Evolutionary conservation across 345 rosid genomes (phyloP), one percentile per base, ranked within the genome.

Genomic region (Pistacia vera): DNA sequence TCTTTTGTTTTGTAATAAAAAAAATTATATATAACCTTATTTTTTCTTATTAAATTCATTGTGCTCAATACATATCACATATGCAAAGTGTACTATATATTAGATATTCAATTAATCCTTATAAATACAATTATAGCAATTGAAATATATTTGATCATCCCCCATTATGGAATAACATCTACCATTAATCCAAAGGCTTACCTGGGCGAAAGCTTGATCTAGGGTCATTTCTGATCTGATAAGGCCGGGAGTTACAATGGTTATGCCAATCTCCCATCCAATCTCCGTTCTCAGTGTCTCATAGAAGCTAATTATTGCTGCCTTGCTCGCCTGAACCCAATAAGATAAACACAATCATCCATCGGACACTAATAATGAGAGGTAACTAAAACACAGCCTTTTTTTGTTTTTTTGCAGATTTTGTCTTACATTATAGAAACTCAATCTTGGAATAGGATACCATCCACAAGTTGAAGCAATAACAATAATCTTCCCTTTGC

Each of bases 271-370:
- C 6, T 79, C 80, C 1, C 30, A 46, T 38, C 85, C 78, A 4
- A 79, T 17, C 51, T 86, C 86, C 2, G 33, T 36, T 77, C 86
- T 83, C 74, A 86, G 7, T 7, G 81, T 77, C 83, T 83, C 74
- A 5, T 56, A 81, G 59, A 73, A 77, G 75, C 78, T 81, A 49
- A 90, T 44, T 44, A 81, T 14, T 0, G 90, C 92, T 25, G 91
- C 91, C 72, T 91, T 86, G 76, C 85, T 85, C 66, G 90, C 91
- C 90, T 87, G 72, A 12, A 51, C 30, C 8, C 55, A 25, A 2
- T 38, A 64, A 49, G 56, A 13, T 6, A 16, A 33, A 33, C 22
- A 17, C 1, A 5, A 25, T 41, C 17, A 65, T 41, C 20, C 41
- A 18, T 7, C 52, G 18, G 52, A 63, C 41, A 30, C 8, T 35